These are phyloP conservation scores for Collybia nuda DNA, from an alignment of 768 basidiomycete genomes.

Conservation along the genomic window DNA sequence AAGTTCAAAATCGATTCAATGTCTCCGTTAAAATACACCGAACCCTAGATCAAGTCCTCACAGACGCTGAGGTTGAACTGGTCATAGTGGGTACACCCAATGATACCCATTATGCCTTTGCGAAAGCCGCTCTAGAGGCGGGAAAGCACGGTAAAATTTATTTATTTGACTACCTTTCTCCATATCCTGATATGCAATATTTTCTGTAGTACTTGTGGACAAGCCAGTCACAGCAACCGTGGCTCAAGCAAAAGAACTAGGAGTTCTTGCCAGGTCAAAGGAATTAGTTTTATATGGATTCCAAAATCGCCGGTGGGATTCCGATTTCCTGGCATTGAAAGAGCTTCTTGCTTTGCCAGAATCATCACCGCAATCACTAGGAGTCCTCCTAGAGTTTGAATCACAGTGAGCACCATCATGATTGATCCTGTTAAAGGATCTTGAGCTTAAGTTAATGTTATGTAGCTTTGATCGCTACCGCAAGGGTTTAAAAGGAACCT, in stretches of 20 bases:
- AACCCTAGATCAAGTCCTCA: slow-evolving; percentile 58
- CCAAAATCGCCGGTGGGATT: slow-evolving; percentile 79
- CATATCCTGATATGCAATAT: not conserved
- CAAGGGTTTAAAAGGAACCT: slow-evolving; percentile 60
- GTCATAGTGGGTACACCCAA: slow-evolving; percentile 74
- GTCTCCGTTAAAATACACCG: slow-evolving; percentile 56
- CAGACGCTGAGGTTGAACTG: slow-evolving; percentile 64
- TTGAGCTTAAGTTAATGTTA: too few relatives aligned
- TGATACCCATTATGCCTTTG: slow-evolving; percentile 67
- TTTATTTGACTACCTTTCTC: not conserved
- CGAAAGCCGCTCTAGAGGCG: slow-evolving; percentile 63
- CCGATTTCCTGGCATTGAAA: slow-evolving; percentile 70
- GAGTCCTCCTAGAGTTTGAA: slow-evolving; percentile 68
- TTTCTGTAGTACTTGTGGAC: slow-evolving; percentile 65
- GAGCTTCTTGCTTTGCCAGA: slow-evolving; percentile 55
- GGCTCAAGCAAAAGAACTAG: slow-evolving; percentile 60
- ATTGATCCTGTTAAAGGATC: too few relatives aligned
- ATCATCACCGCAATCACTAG: slow-evolving; percentile 52
- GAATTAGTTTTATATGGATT: slow-evolving; percentile 66
- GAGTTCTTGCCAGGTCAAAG: slow-evolving; percentile 55
- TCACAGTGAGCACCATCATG: slow-evolving; percentile 52
- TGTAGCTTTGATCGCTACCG: slow-evolving; percentile 76
- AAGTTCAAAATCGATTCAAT: slow-evolving; percentile 66
- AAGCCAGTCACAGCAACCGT: slow-evolving; percentile 72
- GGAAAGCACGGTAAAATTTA: slow-evolving; percentile 70